Base-by-base conservation (phyloP, 108 stramenopile species). In the Skeletonema potamos region DNA sequence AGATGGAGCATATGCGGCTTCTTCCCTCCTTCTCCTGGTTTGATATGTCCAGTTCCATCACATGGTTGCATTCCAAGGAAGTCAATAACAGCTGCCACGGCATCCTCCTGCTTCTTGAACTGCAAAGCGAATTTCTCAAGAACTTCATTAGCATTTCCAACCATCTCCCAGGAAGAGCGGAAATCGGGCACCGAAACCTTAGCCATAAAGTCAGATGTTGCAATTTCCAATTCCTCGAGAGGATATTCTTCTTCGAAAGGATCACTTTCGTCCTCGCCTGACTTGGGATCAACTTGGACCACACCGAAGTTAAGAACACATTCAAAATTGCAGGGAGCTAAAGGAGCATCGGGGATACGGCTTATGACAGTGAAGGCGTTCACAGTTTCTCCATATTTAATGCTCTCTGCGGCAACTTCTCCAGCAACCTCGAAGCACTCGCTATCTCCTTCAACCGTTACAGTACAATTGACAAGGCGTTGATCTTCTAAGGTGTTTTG, bases 401-500 rank as follows among this genome's bases (percentile, higher is more conserved):
- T 82, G 26, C 30, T 55, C 20, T 84, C 84, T 29, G 85, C 85
- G 24, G 83, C 70, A n/a, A 82, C 77, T 51, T 75, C 82, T 8
- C 74, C 79, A 15, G 83, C 72, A 43, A 78, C 75, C 61, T 83
- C 81, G 46, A 72, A 86, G 20, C 64, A 75, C 59, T 79, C 83
- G 64, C 72, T 61, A 18, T 90, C 89, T 18, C 72, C 75, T 51
- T 92, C 89, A 54, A 93, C 66, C 1, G 84, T 60, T 4, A 96
- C 93, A n/a, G 64, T 79, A 20, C 86, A 91, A 58, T 93, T 71
- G 2, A 83, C 74, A 5, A 93, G 73, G 20, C 88, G 81, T 77
- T 95, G 94, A 61, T 91, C 91, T 57, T 89, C 88, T 26, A 97
- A 74, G 20, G 96, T 96, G 83, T 97, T 97, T 39, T 87, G 81